These are phyloP conservation scores for Phialophora verrucosa DNA, from an alignment of 2,329 filamentous ascomycete genomes.

Conservation along the genomic window DNA sequence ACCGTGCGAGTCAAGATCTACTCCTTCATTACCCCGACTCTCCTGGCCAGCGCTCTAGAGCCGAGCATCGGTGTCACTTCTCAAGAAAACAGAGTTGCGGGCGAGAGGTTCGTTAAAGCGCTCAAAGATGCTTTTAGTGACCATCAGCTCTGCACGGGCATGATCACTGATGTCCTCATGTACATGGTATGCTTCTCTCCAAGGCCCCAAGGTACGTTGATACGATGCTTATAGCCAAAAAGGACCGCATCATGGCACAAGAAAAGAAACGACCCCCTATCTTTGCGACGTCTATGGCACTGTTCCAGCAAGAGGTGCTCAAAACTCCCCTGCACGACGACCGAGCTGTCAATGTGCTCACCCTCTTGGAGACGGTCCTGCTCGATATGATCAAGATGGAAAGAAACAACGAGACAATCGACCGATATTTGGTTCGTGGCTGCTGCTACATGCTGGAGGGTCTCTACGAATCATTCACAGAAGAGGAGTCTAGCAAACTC, in stretches of 20 bases:
- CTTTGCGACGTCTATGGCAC: constrained; percentile 80
- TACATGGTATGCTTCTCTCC: constrained; percentile 69
- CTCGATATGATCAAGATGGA: constrained; percentile 94
- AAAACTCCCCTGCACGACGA: constrained; percentile 60
- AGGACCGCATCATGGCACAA: constrained; percentile 80
- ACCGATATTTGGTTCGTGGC: constrained; percentile 79
- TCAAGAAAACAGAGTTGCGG: constrained; percentile 77
- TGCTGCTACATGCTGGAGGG: constrained; percentile 89
- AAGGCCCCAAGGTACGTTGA: constrained; percentile 10
- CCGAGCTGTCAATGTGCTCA: constrained; percentile 62
- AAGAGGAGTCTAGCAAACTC: constrained; percentile 77
- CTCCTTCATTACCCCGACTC: constrained; percentile 70
- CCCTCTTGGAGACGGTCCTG: constrained; percentile 79
- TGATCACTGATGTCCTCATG: constrained; percentile 93
- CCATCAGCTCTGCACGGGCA: constrained; percentile 91
- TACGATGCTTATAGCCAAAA: constrained; percentile 25
- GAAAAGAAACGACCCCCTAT: constrained; percentile 78
- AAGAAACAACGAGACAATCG: constrained; percentile 84
- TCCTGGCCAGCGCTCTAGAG: constrained; percentile 62
- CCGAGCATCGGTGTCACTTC: constrained; percentile 62
- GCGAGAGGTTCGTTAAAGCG: constrained; percentile 79
- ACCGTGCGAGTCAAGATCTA: constrained; percentile 75
- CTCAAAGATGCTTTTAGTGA: constrained; percentile 83
- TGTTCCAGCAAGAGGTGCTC: constrained; percentile 87
- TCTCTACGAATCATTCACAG: constrained; percentile 80